A percentile compares a stretch with the other conserved stretches of the same genome.
These are phyloP conservation scores for Camelina sativa DNA, from an alignment of 345 rosid genomes.

Conservation along the genomic window DNA sequence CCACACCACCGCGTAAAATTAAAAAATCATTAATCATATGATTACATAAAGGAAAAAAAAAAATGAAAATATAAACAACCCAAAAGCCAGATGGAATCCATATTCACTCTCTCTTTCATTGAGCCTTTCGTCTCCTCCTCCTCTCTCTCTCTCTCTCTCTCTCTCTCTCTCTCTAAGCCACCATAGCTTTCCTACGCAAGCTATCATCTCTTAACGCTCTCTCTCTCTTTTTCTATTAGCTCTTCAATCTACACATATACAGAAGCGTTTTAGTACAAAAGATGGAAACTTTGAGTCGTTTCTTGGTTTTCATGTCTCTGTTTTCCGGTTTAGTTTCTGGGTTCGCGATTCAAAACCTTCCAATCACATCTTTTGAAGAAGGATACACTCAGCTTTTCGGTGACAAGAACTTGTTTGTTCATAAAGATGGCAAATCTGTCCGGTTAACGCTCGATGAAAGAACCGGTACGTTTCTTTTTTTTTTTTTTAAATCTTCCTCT, in stretches of 20 bases:
- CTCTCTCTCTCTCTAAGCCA: slow-evolving; percentile 33
- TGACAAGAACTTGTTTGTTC: slow-evolving; percentile 73
- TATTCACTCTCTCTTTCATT: slow-evolving; percentile 28
- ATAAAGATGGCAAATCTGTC: slow-evolving; percentile 77
- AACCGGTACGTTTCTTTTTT: slow-evolving; percentile 60
- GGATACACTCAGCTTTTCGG: slow-evolving; percentile 92
- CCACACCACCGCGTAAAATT: slow-evolving; percentile 30
- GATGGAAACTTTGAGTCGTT: slow-evolving; percentile 47
- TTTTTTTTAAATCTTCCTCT: not conserved
- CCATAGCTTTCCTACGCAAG: slow-evolving; percentile 35
- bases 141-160: slow-evolving; percentile 30
- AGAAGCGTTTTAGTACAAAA: slow-evolving; percentile 16
- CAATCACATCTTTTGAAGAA: slow-evolving; percentile 80
- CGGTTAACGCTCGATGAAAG: slow-evolving; percentile 85
- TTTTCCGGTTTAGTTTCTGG: slow-evolving; percentile 62
- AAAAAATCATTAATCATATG: not conserved
- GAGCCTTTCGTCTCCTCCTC: slow-evolving; percentile 34
- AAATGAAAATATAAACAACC: slow-evolving; percentile 41
- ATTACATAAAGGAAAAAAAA: slow-evolving; percentile 23
- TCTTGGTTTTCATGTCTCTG: slow-evolving; percentile 46
- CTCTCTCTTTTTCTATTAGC: slow-evolving; percentile 21
- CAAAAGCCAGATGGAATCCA: slow-evolving; percentile 49
- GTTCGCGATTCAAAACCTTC: slow-evolving; percentile 50
- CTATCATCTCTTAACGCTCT: slow-evolving; percentile 40
- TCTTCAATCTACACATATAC: slow-evolving; percentile 3